Evolutionary conservation across 345 rosid species (phyloP).

Genomic region (Heritiera littoralis): DNA sequence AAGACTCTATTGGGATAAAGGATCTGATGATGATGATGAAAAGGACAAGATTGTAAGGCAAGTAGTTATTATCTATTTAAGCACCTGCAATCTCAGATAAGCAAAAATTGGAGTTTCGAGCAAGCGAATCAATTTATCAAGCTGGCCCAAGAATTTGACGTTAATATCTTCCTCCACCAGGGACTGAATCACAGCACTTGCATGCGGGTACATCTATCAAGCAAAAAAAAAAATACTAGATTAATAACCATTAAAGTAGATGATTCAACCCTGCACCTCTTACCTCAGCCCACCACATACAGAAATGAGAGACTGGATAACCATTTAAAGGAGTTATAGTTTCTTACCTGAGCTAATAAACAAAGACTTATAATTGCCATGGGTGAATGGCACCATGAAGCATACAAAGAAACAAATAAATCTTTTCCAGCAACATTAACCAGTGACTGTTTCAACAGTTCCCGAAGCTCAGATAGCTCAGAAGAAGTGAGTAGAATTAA

Average conservation of each 20-base stretch:
- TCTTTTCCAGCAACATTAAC: constrained; percentile 76
- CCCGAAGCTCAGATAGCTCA: constrained; percentile 83
- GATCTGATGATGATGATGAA: too few species aligned
- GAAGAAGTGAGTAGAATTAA: constrained; percentile 96
- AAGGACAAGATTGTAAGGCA: background rate
- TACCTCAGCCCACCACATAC: background rate
- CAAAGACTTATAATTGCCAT: constrained; percentile 99
- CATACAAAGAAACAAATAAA: constrained; percentile 77
- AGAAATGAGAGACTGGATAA: background rate
- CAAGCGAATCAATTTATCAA: constrained; percentile 93
- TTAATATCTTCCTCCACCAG: constrained; percentile 94
- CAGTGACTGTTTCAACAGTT: constrained; percentile 78
- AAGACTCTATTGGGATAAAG: background rate
- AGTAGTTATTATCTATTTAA: constrained; percentile 15
- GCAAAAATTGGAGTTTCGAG: constrained; percentile 97
- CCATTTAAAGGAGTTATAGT: background rate
- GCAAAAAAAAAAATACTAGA: constrained; percentile 4
- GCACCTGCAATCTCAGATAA: constrained; percentile 98
- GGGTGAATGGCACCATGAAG: constrained; percentile 99
- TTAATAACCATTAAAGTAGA: constrained; percentile 7
- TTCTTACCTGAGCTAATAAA: constrained; percentile 84
- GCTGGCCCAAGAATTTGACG: constrained; percentile 92
- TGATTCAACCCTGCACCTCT: background rate
- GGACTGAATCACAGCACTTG: constrained; percentile 88
- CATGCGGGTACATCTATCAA: constrained; percentile 90